Evolutionary conservation across 192 early-diverging fungal species (phyloP).

Genomic region (Lunasporangiospora selenospora): DNA sequence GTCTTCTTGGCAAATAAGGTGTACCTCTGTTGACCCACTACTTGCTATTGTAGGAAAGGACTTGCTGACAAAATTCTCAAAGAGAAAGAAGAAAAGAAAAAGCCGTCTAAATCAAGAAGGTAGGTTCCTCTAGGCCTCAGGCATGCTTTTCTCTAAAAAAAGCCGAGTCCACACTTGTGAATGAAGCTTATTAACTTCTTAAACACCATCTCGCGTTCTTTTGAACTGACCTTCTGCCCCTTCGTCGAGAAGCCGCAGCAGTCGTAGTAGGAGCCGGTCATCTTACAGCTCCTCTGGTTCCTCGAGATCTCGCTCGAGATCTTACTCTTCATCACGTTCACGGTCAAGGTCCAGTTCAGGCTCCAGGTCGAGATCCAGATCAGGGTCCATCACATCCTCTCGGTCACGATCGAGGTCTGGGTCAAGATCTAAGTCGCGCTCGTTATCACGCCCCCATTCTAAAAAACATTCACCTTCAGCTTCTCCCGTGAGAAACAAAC

Average conservation of each 20-base stretch:
- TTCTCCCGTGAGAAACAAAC: conserved; percentile 1
- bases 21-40: not conserved
- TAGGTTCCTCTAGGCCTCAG: no score
- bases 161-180: no score
- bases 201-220: no score
- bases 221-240: no score
- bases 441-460: not conserved
- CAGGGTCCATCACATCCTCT: conserved; percentile 20
- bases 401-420: conserved; percentile 11
- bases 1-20: not conserved
- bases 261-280: conserved; percentile 17
- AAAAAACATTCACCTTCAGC: not conserved
- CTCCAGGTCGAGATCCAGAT: conserved; percentile 6
- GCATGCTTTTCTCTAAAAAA: no score
- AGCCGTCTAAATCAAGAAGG: conserved; percentile 13
- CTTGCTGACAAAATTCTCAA: conserved; percentile 57
- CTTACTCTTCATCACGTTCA: conserved; percentile 4
- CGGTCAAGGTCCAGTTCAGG: conserved; percentile 9
- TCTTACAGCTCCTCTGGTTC: conserved; percentile 12
- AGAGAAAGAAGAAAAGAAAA: conserved; percentile 49
- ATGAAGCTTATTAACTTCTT: no score
- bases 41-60: conserved; percentile 36
- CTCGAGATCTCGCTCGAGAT: conserved; percentile 13
- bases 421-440: conserved; percentile 6
- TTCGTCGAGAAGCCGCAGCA: conserved; percentile 21